Conservation (phyloP, 139 green algal genomes). For the Spirogloea muscicola region DNA sequence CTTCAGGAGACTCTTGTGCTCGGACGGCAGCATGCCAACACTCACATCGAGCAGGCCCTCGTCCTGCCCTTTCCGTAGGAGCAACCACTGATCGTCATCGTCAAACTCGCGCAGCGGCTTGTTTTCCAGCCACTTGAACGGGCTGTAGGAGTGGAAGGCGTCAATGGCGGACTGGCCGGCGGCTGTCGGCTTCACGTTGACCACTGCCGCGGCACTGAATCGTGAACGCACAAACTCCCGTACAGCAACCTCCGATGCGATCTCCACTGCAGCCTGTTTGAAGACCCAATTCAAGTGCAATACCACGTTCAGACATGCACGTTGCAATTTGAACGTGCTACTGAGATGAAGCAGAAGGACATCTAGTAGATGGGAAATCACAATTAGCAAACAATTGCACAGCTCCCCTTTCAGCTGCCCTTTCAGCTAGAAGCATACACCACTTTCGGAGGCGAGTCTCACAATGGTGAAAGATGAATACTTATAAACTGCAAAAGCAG, state of each 20-base stretch:
- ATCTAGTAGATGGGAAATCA: no score
- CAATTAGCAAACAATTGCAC: no score
- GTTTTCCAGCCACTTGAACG: constrained; percentile 64
- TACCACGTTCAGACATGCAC: no score
- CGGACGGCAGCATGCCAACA: constrained; percentile 13
- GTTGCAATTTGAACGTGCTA: no score
- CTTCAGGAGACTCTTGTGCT: no score
- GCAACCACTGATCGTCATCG: constrained; percentile 55
- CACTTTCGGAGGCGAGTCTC: no score
- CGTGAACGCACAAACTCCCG: constrained; percentile 19
- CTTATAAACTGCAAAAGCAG: no score
- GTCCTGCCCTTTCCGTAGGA: constrained; percentile 53
- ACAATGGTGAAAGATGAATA: no score
- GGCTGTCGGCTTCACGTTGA: constrained; percentile 58
- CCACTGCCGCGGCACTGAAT: constrained; percentile 43
- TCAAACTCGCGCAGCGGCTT: constrained; percentile 67
- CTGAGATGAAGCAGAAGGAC: no score
- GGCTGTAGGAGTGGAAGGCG: constrained; percentile 66
- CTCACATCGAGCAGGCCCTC: constrained; percentile 53
- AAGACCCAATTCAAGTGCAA: no score
- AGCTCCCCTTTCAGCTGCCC: no score
- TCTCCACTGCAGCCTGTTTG: constrained; percentile 29
- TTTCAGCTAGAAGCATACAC: no score
- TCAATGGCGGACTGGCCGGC: constrained; percentile 47
- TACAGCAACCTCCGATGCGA: constrained; percentile 32